Evolutionary conservation across 148 eudicot species (phyloP).

Genomic region (Rhododendron simsii): DNA sequence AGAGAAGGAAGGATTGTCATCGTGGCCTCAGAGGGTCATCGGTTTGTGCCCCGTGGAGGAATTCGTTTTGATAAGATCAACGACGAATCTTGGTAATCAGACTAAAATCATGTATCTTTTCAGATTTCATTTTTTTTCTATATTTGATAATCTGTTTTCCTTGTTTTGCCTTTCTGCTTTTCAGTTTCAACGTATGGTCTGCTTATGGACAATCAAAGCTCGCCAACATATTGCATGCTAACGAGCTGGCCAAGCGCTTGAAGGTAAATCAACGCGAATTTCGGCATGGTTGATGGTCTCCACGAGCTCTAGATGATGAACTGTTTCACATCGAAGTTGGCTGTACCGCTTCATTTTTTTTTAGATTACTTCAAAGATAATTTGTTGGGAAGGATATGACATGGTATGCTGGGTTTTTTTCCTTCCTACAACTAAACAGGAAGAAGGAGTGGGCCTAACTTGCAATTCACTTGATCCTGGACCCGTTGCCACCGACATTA

Average conservation of each 20-base stretch:
- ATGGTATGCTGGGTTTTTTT: not conserved
- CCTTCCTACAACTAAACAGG: conserved; percentile 27
- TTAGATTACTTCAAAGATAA: not conserved
- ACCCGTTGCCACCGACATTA: conserved; percentile 62
- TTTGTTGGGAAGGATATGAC: not conserved
- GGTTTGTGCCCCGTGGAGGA: conserved; percentile 44
- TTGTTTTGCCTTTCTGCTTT: conserved; percentile 13
- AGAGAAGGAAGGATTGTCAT: conserved; percentile 80
- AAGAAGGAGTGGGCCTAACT: conserved; percentile 62
- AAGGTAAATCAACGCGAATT: conserved; percentile 35
- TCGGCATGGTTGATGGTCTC: not conserved
- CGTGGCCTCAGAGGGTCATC: conserved; percentile 70
- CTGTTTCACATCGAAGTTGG: not conserved
- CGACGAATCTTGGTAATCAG: conserved; percentile 48
- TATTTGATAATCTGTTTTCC: not conserved
- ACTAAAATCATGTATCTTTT: not conserved
- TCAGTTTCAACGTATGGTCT: conserved; percentile 50
- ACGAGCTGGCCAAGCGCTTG: conserved; percentile 60
- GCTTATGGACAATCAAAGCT: conserved; percentile 94
- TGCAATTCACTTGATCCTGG: conserved; percentile 41
- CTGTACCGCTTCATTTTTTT: not conserved
- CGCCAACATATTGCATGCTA: conserved; percentile 71
- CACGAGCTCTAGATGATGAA: not conserved
- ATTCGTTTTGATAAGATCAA: conserved; percentile 74
- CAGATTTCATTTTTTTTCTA: not conserved